Evolutionary conservation across 2,329 filamentous ascomycete species (phyloP).

Genomic region (Clonostachys byssicola): DNA sequence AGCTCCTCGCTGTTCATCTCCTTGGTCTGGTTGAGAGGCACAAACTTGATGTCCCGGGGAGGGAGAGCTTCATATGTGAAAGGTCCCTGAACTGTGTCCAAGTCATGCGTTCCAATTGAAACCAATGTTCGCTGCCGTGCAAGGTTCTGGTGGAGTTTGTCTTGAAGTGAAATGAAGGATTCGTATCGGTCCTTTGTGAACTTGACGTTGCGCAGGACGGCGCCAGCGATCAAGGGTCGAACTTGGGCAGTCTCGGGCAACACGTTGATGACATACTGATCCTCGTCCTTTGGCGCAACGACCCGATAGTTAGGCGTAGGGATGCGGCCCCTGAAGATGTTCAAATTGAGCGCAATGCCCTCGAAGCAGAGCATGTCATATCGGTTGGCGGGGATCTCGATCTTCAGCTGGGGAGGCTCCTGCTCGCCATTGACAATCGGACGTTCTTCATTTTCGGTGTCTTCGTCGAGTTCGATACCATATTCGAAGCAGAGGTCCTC

Average conservation of each 20-base stretch:
- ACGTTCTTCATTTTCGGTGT: slow-evolving; percentile 73
- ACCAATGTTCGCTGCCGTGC: slow-evolving; percentile 90
- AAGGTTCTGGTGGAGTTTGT: slow-evolving; percentile 96
- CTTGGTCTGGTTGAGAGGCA: slow-evolving; percentile 85
- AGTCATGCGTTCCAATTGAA: slow-evolving; percentile 95
- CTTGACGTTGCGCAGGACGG: slow-evolving; percentile 83
- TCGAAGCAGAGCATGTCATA: slow-evolving; percentile 97
- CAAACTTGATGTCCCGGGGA: slow-evolving; percentile 89
- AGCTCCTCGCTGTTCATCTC: slow-evolving; percentile 83
- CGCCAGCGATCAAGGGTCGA: slow-evolving; percentile 83
- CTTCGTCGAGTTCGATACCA: slow-evolving; percentile 96
- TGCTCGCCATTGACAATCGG: slow-evolving; percentile 74
- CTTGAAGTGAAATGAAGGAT: slow-evolving; percentile 95
- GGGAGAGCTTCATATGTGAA: slow-evolving; percentile 94
- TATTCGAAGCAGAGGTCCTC: slow-evolving; percentile 99
- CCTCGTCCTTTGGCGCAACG: slow-evolving; percentile 65
- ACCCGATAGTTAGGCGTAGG: slow-evolving; percentile 77
- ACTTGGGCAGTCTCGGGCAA: slow-evolving; percentile 71
- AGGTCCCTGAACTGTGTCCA: slow-evolving; percentile 88
- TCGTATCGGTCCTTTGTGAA: slow-evolving; percentile 91
- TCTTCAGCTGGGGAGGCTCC: slow-evolving; percentile 90
- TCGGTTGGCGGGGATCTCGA: slow-evolving; percentile 94
- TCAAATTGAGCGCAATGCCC: slow-evolving; percentile 91
- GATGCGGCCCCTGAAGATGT: slow-evolving; percentile 81
- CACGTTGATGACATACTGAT: slow-evolving; percentile 79